phyloP scores from a whole-genome alignment of 768 basidiomycete species.

The Boletus subparvulus region DNA sequence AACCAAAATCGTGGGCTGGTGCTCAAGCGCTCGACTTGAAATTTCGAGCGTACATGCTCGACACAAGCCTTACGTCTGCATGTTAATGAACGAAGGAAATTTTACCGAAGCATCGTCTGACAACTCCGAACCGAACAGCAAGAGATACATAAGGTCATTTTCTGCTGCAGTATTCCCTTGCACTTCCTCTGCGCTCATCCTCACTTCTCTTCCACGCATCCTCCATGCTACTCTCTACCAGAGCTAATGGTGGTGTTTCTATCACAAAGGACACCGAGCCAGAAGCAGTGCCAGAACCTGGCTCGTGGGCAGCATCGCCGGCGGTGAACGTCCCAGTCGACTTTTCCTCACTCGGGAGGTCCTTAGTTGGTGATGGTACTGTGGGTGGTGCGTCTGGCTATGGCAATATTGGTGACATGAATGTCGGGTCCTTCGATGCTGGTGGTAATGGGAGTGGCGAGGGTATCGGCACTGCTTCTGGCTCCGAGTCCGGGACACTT shows the following conservation, averaged over 20 bases:
- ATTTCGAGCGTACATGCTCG: neutral
- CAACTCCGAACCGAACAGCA: neutral
- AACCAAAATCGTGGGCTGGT: neutral
- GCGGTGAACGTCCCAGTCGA: no score
- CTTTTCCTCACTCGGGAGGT: no score
- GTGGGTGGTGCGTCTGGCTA: no score
- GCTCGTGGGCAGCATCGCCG: no score
- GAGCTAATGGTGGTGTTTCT: neutral
- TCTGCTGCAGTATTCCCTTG: neutral
- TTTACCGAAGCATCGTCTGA: neutral
- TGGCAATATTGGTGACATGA: no score
- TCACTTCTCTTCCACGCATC: neutral
- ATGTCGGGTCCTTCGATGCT: no score
- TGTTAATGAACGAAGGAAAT: neutral
- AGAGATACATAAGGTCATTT: neutral
- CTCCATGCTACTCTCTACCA: slow-evolving; percentile 2
- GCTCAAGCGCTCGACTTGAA: no score
- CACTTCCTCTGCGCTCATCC: neutral
- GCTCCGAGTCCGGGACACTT: no score
- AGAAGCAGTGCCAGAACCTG: no score
- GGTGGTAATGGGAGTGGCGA: no score
- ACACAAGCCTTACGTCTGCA: neutral
- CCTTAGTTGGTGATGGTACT: no score
- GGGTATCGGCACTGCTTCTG: no score
- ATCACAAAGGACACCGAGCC: neutral